Evolutionary conservation across 208 protist genomes (phyloP).

Genomic region (Leptomonas seymouri): DNA sequence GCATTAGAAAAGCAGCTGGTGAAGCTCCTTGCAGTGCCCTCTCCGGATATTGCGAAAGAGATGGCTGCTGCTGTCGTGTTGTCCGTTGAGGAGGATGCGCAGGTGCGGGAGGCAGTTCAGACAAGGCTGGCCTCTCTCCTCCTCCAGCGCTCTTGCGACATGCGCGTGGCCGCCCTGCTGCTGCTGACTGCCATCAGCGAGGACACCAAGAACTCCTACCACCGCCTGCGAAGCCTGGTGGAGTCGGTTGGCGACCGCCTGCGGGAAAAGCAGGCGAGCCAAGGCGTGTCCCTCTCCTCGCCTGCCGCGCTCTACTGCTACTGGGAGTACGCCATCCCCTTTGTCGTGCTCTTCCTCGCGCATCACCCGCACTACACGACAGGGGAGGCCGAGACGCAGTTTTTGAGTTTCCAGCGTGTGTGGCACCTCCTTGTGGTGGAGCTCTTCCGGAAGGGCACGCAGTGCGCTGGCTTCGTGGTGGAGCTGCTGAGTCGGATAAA

Average conservation of each 20-base stretch:
- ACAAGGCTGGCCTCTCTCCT: constrained; percentile 48
- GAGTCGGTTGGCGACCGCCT: constrained; percentile 58
- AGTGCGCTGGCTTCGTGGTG: constrained; percentile 70
- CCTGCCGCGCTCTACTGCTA: constrained; percentile 63
- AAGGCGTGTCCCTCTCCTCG: constrained; percentile 45
- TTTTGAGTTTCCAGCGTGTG: constrained; percentile 76
- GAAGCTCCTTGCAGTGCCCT: constrained; percentile 54
- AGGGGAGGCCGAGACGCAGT: constrained; percentile 43
- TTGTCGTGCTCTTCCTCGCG: constrained; percentile 78
- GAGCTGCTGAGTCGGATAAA: constrained; percentile 82
- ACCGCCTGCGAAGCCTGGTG: constrained; percentile 47
- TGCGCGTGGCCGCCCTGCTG: constrained; percentile 73
- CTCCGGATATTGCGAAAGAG: constrained; percentile 56
- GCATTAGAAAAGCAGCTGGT: constrained; percentile 61
- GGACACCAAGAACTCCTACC: constrained; percentile 57
- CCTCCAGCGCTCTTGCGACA: constrained; percentile 42
- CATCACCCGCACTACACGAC: constrained; percentile 78
- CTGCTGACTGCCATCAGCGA: constrained; percentile 73
- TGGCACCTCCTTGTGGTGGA: constrained; percentile 85
- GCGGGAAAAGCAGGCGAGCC: constrained; percentile 40
- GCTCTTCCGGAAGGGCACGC: constrained; percentile 67
- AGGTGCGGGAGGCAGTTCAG: constrained; percentile 65
- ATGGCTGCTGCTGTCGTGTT: constrained; percentile 66
- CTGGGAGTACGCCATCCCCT: constrained; percentile 82
- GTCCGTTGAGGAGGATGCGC: constrained; percentile 61